Evolutionary conservation across 2,329 filamentous ascomycete species (phyloP).

Genomic region (Colletotrichum zoysiae): DNA sequence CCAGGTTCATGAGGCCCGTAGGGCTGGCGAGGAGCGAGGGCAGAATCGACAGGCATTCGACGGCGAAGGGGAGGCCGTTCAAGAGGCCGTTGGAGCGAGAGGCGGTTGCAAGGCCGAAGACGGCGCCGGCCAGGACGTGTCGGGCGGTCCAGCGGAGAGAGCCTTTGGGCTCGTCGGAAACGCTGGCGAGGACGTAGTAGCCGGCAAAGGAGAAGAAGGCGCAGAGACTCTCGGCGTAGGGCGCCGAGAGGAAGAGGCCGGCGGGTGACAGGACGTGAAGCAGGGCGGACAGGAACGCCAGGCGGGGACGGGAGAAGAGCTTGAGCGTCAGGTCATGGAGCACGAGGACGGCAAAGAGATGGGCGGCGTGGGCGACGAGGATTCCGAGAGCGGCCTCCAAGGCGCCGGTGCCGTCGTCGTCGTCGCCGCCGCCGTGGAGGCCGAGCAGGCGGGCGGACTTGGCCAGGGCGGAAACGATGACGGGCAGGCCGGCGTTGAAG

Average conservation of each 20-base stretch:
- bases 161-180: slow-evolving; percentile 54
- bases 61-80: slow-evolving; percentile 81
- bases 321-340: slow-evolving; percentile 75
- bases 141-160: slow-evolving; percentile 58
- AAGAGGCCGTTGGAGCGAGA: slow-evolving; percentile 90
- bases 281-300: slow-evolving; percentile 76
- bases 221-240: slow-evolving; percentile 86
- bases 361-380: slow-evolving; percentile 76
- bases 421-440: slow-evolving; percentile 33
- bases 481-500: slow-evolving; percentile 70
- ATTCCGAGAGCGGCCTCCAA: slow-evolving; percentile 70
- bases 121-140: slow-evolving; percentile 72
- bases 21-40: slow-evolving; percentile 54
- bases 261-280: slow-evolving; percentile 89
- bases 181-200: slow-evolving; percentile 74
- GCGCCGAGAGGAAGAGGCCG: slow-evolving; percentile 88
- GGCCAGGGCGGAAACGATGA: slow-evolving; percentile 54
- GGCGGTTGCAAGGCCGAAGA: slow-evolving; percentile 79
- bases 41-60: slow-evolving; percentile 64
- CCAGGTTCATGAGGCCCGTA: slow-evolving; percentile 55
- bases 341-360: slow-evolving; percentile 80
- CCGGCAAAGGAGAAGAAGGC: slow-evolving; percentile 82
- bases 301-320: slow-evolving; percentile 63
- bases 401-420: slow-evolving; percentile 38
- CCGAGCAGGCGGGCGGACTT: slow-evolving; percentile 48